A percentile compares a stretch with the other conserved stretches of the same genome.
These are phyloP conservation scores for Dorcoceras hygrometricum DNA, from an alignment of 257 asterid species.

Conservation along the genomic window DNA sequence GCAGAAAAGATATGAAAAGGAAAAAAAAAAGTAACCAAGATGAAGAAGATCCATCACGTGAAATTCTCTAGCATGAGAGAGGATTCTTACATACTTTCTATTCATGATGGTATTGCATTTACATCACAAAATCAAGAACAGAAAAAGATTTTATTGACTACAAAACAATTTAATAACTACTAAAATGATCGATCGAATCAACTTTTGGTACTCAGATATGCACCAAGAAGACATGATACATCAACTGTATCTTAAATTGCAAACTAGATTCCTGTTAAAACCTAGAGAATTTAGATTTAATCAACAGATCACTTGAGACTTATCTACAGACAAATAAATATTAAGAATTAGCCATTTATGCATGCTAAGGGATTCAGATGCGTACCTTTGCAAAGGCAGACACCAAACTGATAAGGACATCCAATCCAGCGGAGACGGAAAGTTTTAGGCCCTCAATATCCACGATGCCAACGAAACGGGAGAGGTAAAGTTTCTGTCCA, in stretches of 20 bases:
- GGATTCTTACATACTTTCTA: neutral
- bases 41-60: slow-evolving; percentile 6
- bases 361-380: slow-evolving; percentile 15
- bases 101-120: neutral
- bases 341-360: slow-evolving; percentile 5
- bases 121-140: slow-evolving; percentile 2
- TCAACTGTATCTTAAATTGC: slow-evolving; percentile 9
- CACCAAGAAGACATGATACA: neutral
- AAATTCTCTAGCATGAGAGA: neutral
- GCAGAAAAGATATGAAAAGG: neutral
- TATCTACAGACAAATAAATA: slow-evolving; percentile 3
- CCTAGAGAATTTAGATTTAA: neutral
- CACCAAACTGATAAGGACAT: slow-evolving; percentile 60
- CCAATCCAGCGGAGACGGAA: slow-evolving; percentile 69
- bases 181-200: neutral
- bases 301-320: slow-evolving; percentile 4
- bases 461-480: slow-evolving; percentile 65
- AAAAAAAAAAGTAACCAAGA: neutral
- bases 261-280: slow-evolving; percentile 8
- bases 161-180: slow-evolving; percentile 1
- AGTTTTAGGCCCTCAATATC: slow-evolving; percentile 86
- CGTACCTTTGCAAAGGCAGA: slow-evolving; percentile 65
- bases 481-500: slow-evolving; percentile 62
- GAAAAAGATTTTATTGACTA: neutral
- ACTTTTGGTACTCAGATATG: slow-evolving; percentile 7